Conservation (phyloP, 176 grass and related monocot genomes). For the Triticum monococcum region DNA sequence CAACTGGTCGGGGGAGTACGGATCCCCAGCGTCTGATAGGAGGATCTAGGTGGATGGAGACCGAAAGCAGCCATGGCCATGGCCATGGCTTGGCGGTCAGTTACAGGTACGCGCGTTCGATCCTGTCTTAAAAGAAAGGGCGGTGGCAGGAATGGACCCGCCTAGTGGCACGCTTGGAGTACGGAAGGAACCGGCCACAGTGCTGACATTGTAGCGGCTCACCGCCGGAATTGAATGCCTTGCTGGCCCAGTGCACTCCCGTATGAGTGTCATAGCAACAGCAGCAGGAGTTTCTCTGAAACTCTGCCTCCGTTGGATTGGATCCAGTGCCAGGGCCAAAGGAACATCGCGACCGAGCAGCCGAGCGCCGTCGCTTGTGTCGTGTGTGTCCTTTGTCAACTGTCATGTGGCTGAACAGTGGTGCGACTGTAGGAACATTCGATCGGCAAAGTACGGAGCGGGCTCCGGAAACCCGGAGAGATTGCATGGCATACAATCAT, state of each 20-base stretch:
- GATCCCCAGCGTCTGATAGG: neutral
- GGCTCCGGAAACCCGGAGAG: neutral
- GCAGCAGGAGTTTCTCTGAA: neutral
- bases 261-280: neutral
- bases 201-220: neutral
- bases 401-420: neutral
- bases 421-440: neutral
- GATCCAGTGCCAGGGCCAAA: neutral
- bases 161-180: neutral
- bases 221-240: constrained; percentile 19
- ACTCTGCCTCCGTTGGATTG: too few relatives aligned
- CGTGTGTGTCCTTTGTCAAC: neutral
- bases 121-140: neutral
- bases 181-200: neutral
- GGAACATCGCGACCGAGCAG: neutral
- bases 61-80: neutral
- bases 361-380: neutral
- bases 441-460: neutral
- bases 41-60: neutral
- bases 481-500: neutral
- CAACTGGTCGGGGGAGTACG: neutral
- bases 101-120: neutral
- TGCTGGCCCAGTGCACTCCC: neutral
- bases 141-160: neutral
- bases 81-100: neutral